Evolutionary conservation across 768 basidiomycete species (phyloP).

Genomic region (Tulasnella sp.): DNA sequence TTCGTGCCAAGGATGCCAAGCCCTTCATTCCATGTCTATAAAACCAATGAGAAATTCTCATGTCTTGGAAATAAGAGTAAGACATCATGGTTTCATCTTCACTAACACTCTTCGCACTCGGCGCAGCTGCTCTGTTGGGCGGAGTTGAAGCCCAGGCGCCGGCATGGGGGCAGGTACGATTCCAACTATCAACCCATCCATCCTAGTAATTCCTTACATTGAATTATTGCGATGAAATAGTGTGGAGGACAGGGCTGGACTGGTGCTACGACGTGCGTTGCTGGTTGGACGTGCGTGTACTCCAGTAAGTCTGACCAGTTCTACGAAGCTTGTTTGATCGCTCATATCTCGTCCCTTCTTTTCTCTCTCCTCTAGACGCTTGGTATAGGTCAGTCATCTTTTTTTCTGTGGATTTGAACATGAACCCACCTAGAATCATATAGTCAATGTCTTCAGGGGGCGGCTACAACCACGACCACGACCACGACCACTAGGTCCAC

Average conservation of each 20-base stretch:
- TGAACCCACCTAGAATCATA: background rate
- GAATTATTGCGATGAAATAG: conserved; percentile 36
- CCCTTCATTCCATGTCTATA: background rate
- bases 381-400: conserved; percentile 32
- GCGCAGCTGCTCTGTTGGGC: conserved; percentile 25
- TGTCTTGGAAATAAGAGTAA: background rate
- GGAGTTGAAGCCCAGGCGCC: conserved; percentile 5
- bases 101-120: background rate
- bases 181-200: background rate
- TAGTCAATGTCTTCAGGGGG: conserved; percentile 26
- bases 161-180: conserved; percentile 9
- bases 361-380: conserved; percentile 11
- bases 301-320: conserved; percentile 8
- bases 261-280: conserved; percentile 49
- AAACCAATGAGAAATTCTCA: background rate
- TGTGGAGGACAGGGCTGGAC: conserved; percentile 48
- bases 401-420: conserved; percentile 28
- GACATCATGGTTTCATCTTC: background rate
- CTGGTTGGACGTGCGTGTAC: conserved; percentile 45
- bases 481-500: too few relatives aligned
- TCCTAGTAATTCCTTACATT: background rate
- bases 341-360: background rate
- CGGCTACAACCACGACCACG: background rate
- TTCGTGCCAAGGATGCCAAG: background rate
- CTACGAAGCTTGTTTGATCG: background rate